Base-by-base conservation (phyloP, 208 protist genomes). In the Trypanosoma congolense region DNA sequence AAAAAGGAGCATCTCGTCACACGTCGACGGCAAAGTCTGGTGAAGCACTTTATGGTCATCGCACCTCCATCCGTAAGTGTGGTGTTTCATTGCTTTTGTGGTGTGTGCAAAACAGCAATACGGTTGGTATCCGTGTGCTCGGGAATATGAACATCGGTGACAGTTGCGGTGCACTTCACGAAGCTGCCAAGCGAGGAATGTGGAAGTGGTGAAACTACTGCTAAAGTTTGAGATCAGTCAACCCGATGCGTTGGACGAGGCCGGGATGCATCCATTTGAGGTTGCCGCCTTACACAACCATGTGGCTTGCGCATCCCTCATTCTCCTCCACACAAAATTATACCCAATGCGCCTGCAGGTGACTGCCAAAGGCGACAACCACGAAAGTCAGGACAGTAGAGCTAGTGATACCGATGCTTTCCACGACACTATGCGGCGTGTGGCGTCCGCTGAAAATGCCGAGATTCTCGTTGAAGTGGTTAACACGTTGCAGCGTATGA, bases 121-220 rank as follows among this genome's bases (percentile, higher is more conserved):
- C 67, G 1, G 73, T 90, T 0, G 86, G 86, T 2, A 61, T 93
- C 26, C 82, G 82, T 19, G 80, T 82, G 24, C 61, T 93, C 36
- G 86, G 74, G 10, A 80, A 93, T 54, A 69, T 85, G 55, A 88
- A 88, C 65, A 64, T 87, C 21, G 49, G 69, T 6, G 86, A 93
- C 54, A 73, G 81, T 56, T 80, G 86, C 60, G 44, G 43, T 19
- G 86, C 71, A 10, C 64, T 93, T 24, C 73, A 82, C 42, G 45
- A 67, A 31, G 86, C 86, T 3, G 82, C 82, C 22, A 59, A 64
- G n/a, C 61, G 58, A 16, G 86, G 82, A 54, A 70, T 29, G 24
- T 65, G 48, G 70, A 77, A 38, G 57, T 85, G 0, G 57, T 80
- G 40, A 59, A 88, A 65, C 56, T 92, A 28, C 79, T 92, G 22